Evolutionary conservation across 768 basidiomycete genomes (phyloP).

Genomic region (Calocybe cyanea): DNA sequence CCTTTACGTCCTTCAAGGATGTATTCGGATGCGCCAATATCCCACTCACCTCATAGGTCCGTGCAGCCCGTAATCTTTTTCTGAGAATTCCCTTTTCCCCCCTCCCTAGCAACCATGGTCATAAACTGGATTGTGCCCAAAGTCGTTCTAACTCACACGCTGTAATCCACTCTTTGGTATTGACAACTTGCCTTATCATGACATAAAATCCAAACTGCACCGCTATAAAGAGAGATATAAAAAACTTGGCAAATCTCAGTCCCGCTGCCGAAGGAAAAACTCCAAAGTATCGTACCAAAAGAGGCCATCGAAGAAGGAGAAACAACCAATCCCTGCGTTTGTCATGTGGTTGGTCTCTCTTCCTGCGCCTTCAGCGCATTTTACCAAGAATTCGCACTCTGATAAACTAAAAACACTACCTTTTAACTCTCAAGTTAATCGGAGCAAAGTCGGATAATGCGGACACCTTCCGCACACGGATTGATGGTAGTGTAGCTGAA

Average conservation of each 20-base stretch:
- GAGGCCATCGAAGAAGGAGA: constrained; percentile 80
- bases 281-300: constrained; percentile 51
- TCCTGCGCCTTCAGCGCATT: constrained; percentile 22
- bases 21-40: not conserved
- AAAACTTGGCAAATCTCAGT: constrained; percentile 74
- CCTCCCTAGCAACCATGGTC: constrained; percentile 51
- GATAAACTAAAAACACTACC: constrained; percentile 35
- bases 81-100: constrained; percentile 80
- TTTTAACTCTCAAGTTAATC: constrained; percentile 78
- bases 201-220: constrained; percentile 86
- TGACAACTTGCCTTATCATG: constrained; percentile 86
- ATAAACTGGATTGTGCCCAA: not conserved
- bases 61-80: constrained; percentile 68
- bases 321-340: constrained; percentile 70
- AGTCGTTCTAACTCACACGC: constrained; percentile 55
- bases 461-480: constrained; percentile 72
- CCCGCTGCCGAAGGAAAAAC: not conserved
- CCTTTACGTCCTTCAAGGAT: constrained; percentile 32
- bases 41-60: constrained; percentile 60
- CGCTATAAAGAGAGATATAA: constrained; percentile 82
- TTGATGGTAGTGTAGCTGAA: constrained; percentile 18
- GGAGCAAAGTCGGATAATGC: constrained; percentile 89
- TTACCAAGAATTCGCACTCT: not conserved
- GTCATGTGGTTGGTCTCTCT: constrained; percentile 42
- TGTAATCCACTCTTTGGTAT: constrained; percentile 88